These are phyloP conservation scores for Beauveria australis DNA, from an alignment of 2,329 filamentous ascomycete species.

Conservation along the genomic window DNA sequence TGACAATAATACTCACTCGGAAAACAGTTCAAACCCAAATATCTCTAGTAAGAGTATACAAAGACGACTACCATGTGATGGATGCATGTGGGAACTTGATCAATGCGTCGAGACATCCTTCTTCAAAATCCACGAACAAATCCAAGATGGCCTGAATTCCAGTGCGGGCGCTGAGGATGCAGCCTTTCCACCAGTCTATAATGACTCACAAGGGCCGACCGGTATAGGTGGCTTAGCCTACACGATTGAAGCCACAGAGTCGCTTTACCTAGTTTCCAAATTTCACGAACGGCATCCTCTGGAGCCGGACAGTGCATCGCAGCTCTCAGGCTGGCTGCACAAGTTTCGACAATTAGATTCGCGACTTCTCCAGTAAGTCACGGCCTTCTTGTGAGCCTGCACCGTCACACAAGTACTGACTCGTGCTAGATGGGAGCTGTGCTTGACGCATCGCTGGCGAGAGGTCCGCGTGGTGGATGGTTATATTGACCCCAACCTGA, in stretches of 20 bases:
- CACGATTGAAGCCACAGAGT: constrained; percentile 37
- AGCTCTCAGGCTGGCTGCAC: constrained; percentile 33
- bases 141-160: constrained; percentile 16
- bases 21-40: constrained; percentile 23
- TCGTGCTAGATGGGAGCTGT: constrained; percentile 32
- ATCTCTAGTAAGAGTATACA: constrained; percentile 13
- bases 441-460: constrained; percentile 34
- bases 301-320: constrained; percentile 26
- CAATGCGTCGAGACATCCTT: constrained; percentile 23
- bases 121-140: constrained; percentile 18
- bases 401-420: not conserved
- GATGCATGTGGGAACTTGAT: constrained; percentile 29
- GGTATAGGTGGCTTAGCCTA: constrained; percentile 33
- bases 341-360: constrained; percentile 38
- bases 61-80: constrained; percentile 31
- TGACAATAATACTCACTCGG: constrained; percentile 17
- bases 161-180: constrained; percentile 20
- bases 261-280: constrained; percentile 31
- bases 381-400: not conserved
- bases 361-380: constrained; percentile 30
- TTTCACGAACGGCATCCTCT: constrained; percentile 35
- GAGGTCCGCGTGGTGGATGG: constrained; percentile 31
- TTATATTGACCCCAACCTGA: constrained; percentile 38
- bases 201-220: not conserved
- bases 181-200: not conserved